These are phyloP conservation scores for Apiotrichum domesticum DNA, from an alignment of 1,284 basidiomycete species.

Conservation along the genomic window DNA sequence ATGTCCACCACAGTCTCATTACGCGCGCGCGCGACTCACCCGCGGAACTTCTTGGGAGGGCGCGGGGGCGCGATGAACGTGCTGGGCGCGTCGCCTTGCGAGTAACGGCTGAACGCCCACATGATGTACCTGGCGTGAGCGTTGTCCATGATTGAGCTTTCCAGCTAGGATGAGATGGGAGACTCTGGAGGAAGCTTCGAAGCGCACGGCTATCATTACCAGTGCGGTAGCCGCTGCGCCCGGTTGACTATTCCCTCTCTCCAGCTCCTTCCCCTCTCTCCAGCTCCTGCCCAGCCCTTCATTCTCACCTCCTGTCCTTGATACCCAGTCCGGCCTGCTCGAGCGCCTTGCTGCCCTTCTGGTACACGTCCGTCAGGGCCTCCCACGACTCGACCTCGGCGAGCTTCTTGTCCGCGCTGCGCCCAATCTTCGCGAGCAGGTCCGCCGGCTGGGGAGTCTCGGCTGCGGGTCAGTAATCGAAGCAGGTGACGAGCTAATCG, in stretches of 20 bases:
- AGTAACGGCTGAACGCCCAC: conserved; percentile 38
- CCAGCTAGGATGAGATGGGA: too few species aligned
- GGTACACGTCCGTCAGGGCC: conserved; percentile 30
- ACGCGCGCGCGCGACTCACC: conserved; percentile 26
- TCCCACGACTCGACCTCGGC: conserved; percentile 36
- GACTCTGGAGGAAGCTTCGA: too few species aligned
- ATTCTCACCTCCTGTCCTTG: conserved; percentile 38
- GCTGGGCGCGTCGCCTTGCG: conserved; percentile 28
- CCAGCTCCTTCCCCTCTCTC: background rate
- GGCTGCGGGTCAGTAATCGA: conserved; percentile 15
- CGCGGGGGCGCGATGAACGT: conserved; percentile 28
- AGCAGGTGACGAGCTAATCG: background rate
- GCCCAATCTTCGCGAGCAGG: conserved; percentile 35
- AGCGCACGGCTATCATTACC: too few species aligned
- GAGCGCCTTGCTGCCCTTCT: conserved; percentile 27
- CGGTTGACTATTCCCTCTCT: background rate
- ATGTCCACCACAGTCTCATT: background rate
- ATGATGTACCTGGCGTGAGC: conserved; percentile 18
- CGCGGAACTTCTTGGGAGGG: conserved; percentile 39
- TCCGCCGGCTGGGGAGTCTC: conserved; percentile 28
- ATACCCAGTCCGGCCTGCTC: conserved; percentile 30
- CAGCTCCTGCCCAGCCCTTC: background rate
- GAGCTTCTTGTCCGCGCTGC: conserved; percentile 38
- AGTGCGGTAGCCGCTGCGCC: too few species aligned
- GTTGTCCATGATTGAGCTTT: too few species aligned